Evolutionary conservation across 768 basidiomycete genomes (phyloP), one percentile per base, ranked within the genome.

Genomic region (Termitomyces heimii): DNA sequence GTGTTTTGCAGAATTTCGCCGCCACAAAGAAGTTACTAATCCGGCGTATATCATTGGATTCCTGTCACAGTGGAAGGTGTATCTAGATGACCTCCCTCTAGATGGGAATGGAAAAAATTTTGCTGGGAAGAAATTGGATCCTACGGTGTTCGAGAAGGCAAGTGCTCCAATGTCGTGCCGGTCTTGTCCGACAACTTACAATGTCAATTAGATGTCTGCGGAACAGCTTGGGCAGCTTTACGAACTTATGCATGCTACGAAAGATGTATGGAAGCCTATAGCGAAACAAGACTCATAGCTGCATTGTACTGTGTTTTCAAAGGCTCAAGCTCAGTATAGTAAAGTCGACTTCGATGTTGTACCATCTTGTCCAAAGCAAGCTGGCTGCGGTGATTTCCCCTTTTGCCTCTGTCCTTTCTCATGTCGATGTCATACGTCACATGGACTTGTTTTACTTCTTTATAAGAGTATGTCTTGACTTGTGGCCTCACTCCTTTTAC

Each of bases 161-260:
- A 42, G 69, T 52, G 34, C 20, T 32, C 22, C 56, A 14, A 48
- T 35, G 44, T 40, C 37, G 39, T 51, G 50, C 37, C 48, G 22
- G 31, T 37, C 39, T 55, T 5, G 31, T 37, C 14, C 49, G 55
- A 22, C 34, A 26, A 26, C 24, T 55, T 43, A 60, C 54, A 28
- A 16, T 54, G 50, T 50, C 28, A 29, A 8, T 26, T 56, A 94
- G 92, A 88, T 95, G 85, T 94, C 93, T 20, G 71, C 77, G 32
- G 93, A 96, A 67, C 96, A 99, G 68, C 76, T 98, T 4, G 91
- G 91, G 1, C 96, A 98, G 70, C 71, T 99, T 42, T 93, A 97
- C 67, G 94, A 98, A 67, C 79, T 99, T 59, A 94, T 96, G 92
- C 86, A 91, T 60, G 90, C 87, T 2, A 86, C 93, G 0, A 92